Percentiles rank a stretch among this genome's conserved stretches.
Conservation (phyloP, 306 rosid species). For the cucumber (Cucumis sativus) region DNA sequence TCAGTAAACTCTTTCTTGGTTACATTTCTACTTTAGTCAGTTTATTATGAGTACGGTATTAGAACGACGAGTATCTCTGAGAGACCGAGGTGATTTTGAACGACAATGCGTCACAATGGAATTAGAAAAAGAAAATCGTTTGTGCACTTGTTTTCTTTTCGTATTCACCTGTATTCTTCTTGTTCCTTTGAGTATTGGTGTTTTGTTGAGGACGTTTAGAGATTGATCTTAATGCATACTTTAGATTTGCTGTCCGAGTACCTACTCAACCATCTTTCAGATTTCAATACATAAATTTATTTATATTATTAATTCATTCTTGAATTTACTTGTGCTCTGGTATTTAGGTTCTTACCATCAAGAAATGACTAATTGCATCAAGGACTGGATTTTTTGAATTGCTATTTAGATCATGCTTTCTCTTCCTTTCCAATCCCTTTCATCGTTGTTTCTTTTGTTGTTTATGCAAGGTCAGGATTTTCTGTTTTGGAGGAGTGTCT, state of each 20-base stretch:
- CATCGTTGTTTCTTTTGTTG: background rate
- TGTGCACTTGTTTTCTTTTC: background rate
- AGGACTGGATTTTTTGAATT: background rate
- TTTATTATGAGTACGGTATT: background rate
- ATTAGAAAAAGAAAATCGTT: background rate
- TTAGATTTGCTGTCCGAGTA: background rate
- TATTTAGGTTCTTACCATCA: background rate
- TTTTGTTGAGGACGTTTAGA: background rate
- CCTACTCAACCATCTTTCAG: background rate
- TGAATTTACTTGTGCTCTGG: no score
- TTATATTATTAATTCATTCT: no score
- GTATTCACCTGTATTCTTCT: background rate
- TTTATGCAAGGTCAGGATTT: constrained; percentile 36
- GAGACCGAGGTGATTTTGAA: background rate
- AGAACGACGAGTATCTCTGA: background rate
- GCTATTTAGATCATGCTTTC: background rate
- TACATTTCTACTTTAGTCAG: background rate
- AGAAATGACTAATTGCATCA: background rate
- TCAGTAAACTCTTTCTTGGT: background rate
- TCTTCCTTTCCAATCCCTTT: background rate
- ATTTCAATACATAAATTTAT: background rate
- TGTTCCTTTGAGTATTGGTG: background rate
- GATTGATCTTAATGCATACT: background rate
- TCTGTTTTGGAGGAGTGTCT: constrained; percentile 61
- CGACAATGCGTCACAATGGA: background rate